These are phyloP conservation scores for Metarhizium sp. DNA, from an alignment of 2,329 filamentous ascomycete genomes.

Conservation along the genomic window DNA sequence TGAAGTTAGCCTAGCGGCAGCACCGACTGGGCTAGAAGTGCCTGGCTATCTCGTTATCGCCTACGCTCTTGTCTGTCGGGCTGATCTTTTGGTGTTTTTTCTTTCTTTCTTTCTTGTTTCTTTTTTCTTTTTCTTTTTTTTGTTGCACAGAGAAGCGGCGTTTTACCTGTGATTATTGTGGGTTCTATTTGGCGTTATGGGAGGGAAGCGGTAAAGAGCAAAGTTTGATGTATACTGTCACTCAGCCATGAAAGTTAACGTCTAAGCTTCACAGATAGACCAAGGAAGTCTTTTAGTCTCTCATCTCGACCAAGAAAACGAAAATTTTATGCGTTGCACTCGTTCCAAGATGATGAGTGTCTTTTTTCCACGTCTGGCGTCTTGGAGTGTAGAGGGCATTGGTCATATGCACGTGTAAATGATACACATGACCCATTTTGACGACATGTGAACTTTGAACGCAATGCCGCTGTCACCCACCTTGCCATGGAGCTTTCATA, in stretches of 20 bases:
- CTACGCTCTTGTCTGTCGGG: neutral
- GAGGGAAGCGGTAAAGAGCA: conserved; percentile 18
- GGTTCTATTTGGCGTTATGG: conserved; percentile 20
- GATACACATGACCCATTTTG: neutral
- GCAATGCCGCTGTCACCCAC: no score
- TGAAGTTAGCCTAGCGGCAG: neutral
- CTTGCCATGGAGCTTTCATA: no score
- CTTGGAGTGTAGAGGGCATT: no score
- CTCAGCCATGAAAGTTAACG: conserved; percentile 11
- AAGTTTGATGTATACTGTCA: conserved; percentile 19
- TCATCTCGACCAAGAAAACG: neutral
- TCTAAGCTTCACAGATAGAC: conserved; percentile 11
- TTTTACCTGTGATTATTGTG: conserved; percentile 11
- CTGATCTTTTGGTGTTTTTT: neutral
- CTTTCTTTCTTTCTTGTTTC: neutral
- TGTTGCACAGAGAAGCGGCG: conserved; percentile 14
- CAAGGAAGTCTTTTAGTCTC: conserved; percentile 2
- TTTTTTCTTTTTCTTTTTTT: neutral
- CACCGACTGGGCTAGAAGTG: neutral
- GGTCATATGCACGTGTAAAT: neutral
- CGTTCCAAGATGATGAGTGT: no score
- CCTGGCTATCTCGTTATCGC: neutral
- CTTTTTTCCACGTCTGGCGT: neutral
- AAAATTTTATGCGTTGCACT: no score
- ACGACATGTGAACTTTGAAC: neutral